Evolutionary conservation across 345 rosid species (phyloP).

Genomic region (Eucalyptus marginata): DNA sequence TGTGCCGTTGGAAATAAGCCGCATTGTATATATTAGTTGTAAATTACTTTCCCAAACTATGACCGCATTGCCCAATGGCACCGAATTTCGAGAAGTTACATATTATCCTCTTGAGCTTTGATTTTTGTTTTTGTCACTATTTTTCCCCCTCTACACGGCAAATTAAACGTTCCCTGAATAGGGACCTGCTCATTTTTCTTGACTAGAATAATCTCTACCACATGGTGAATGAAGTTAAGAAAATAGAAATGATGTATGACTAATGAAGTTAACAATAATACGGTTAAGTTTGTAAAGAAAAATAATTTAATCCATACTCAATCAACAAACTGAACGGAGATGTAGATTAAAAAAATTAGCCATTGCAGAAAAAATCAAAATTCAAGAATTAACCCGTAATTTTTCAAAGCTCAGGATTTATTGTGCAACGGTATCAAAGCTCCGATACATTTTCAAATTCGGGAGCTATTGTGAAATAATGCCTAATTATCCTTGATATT

Average conservation of each 20-base stretch:
- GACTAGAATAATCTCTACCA: not conserved
- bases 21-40: not conserved
- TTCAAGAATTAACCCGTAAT: not conserved
- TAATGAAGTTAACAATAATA: not conserved
- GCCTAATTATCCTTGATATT: not conserved
- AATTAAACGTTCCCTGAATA: not conserved
- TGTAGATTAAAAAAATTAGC: not conserved
- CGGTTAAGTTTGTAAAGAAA: not conserved
- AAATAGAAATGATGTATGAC: not conserved
- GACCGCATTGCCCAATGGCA: not conserved
- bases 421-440: not conserved
- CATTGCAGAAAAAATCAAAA: not conserved
- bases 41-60: not conserved
- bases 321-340: not conserved
- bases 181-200: not conserved
- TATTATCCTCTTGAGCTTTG: not conserved
- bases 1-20: not conserved
- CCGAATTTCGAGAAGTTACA: not conserved
- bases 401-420: not conserved
- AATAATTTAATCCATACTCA: not conserved
- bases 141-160: fast-evolving
- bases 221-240: not conserved
- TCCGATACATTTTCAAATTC: not conserved
- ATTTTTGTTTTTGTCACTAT: not conserved
- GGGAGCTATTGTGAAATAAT: not conserved